These are phyloP conservation scores for Wickerhamiella occidentalis DNA, from an alignment of 805 yeast species.

Conservation along the genomic window DNA sequence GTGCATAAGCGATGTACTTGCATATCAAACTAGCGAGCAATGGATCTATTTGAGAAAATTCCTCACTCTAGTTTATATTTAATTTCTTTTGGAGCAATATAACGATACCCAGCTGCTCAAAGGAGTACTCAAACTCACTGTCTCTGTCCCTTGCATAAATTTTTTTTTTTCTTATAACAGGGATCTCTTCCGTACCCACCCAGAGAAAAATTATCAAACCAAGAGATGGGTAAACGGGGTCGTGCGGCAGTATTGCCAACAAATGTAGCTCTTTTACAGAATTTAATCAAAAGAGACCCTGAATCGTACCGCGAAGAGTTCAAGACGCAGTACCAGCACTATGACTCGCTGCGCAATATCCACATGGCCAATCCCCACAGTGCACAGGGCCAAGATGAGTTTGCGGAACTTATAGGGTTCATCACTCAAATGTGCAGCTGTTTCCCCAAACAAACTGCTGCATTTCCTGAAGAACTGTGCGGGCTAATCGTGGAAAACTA, in stretches of 20 bases:
- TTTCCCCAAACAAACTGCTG: conserved; percentile 76
- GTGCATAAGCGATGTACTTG: background rate
- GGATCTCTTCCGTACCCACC: background rate
- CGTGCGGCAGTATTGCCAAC: conserved; percentile 91
- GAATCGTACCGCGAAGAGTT: conserved; percentile 90
- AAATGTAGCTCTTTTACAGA: conserved; percentile 82
- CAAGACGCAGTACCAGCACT: conserved; percentile 82
- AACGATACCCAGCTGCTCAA: too few relatives aligned
- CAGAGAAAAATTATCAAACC: conserved; percentile 2
- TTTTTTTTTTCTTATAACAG: background rate
- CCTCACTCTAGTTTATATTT: too few relatives aligned
- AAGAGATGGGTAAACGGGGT: conserved; percentile 64
- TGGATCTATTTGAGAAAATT: too few relatives aligned
- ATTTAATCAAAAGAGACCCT: conserved; percentile 87
- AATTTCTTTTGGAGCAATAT: too few relatives aligned
- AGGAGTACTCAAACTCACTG: too few relatives aligned
- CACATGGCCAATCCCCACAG: conserved; percentile 59
- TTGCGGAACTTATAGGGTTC: conserved; percentile 77
- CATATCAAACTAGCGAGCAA: too few relatives aligned
- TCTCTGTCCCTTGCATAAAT: too few relatives aligned
- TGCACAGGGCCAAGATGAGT: conserved; percentile 50
- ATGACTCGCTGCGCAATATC: conserved; percentile 80
- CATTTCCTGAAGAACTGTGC: conserved; percentile 72
- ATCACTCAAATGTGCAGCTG: conserved; percentile 85
- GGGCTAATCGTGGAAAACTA: conserved; percentile 61